Evolutionary conservation across 305 asterid genomes (phyloP), one percentile per base, ranked within the genome.

Genomic region (Stenogyne calaminthoides): DNA sequence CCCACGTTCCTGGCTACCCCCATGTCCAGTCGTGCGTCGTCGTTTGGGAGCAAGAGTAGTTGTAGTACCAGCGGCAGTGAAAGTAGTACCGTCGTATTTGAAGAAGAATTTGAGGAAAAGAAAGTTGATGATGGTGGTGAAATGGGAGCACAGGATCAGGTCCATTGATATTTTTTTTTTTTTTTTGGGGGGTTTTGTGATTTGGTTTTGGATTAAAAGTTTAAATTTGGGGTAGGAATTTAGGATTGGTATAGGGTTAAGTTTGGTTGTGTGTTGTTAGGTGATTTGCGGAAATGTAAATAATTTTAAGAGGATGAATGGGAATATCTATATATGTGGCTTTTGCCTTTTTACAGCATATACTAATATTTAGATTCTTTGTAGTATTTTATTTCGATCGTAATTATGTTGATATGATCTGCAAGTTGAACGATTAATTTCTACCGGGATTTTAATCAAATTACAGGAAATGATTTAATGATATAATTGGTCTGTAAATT

Each of bases 1-100:
- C 97, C 98, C 3, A 93, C 98, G 20, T 89, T 76, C 80, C 52
- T 93, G 74, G 98, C 98, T 7, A 93, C 95, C 9, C 97, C 93
- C 16, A 81, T 85, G 86, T 82, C 89, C n/a, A 88, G 94, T 46
- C 71, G 90, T 54, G 88, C 89, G 15, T 88, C 96, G 7, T 92
- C 96, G 36, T 88, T 90, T 59, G 89, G 95, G 0, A 87, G 86
- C 18, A 83, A 76, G 62, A 75, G 78, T 20, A 78, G 20, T 1
- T 52, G 82, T 34, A 79, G 78, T 44, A 74, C 75, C 11, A 75
- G 84, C 69, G 75, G 80, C 51, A 56, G 59, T 61, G 81, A 80
- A 5, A 72, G 36, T 79, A 77, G 67, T 58, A 60, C 78, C 34
- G 55, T 27, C 65, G 62, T 64, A 9, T 60, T 76, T 0, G 84